Evolutionary conservation across 23 red algal genomes (phyloP).

Genomic region (Gracilaria caudata): DNA sequence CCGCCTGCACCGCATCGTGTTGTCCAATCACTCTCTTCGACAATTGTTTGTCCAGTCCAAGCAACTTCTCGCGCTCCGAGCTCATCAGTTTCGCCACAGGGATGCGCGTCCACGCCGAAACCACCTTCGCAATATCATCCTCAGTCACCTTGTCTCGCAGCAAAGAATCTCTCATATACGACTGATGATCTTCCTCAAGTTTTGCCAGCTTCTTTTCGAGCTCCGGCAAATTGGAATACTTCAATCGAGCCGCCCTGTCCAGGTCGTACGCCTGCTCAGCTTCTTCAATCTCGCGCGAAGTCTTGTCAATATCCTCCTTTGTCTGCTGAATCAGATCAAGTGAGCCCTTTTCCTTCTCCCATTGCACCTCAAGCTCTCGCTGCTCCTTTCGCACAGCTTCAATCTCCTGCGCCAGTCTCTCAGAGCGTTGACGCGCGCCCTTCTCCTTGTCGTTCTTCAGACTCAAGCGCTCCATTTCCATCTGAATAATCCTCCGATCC

Average conservation of each 20-base stretch:
- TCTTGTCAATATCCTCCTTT: constrained; percentile 89
- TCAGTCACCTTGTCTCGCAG: constrained; percentile 95
- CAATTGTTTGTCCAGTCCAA: constrained; percentile 77
- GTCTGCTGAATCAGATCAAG: constrained; percentile 81
- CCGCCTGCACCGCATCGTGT: constrained; percentile 84
- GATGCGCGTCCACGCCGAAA: constrained; percentile 97
- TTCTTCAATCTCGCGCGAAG: constrained; percentile 83
- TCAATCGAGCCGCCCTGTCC: constrained; percentile 91
- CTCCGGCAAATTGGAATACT: constrained; percentile 83
- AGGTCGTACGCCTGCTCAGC: constrained; percentile 95
- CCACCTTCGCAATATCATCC: constrained; percentile 94
- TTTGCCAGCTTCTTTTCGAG: constrained; percentile 79
- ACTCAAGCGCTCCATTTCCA: constrained; percentile 96
- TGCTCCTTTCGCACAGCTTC: constrained; percentile 75
- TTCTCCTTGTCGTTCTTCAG: constrained; percentile 89
- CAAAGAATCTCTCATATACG: constrained; percentile 51
- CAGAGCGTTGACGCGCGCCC: constrained; percentile 45
- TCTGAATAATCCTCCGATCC: constrained; percentile 89
- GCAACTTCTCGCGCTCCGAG: constrained; percentile 88
- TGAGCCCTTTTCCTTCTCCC: constrained; percentile 77
- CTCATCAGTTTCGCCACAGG: constrained; percentile 90
- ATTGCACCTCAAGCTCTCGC: constrained; percentile 81
- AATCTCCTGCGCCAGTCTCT: constrained; percentile 75
- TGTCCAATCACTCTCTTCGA: constrained; percentile 94
- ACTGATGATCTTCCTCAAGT: constrained; percentile 60